Evolutionary conservation across 495 filamentous ascomycete species (phyloP).

Genomic region (Extremus antarcticus): DNA sequence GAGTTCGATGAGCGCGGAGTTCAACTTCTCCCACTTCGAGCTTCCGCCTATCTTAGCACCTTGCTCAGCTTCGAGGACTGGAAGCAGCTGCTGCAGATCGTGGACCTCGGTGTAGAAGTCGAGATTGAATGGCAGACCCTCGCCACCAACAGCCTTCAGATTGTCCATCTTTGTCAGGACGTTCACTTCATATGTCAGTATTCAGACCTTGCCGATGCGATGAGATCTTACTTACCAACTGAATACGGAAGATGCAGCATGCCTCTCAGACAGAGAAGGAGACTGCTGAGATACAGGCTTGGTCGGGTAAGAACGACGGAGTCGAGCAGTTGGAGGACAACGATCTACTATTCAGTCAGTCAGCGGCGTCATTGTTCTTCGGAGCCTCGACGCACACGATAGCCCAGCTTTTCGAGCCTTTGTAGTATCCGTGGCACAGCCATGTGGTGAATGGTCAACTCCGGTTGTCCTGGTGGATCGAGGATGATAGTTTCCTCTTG

Average conservation of each 20-base stretch:
- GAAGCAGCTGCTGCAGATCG: slow-evolving; percentile 73
- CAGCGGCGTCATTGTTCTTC: slow-evolving; percentile 6
- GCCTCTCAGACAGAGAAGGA: slow-evolving; percentile 81
- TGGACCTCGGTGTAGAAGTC: slow-evolving; percentile 98
- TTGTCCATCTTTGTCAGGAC: slow-evolving; percentile 97
- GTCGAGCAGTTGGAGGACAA: slow-evolving; percentile 82
- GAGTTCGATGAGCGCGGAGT: slow-evolving; percentile 74
- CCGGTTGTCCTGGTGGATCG: slow-evolving; percentile 93
- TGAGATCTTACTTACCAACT: slow-evolving; percentile 36
- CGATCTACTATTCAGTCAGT: slow-evolving; percentile 48
- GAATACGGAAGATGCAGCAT: slow-evolving; percentile 95
- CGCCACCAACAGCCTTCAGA: slow-evolving; percentile 51
- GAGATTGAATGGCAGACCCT: slow-evolving; percentile 79
- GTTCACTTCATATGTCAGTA: slow-evolving; percentile 43
- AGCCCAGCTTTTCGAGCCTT: slow-evolving; percentile 79
- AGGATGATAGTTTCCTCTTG: slow-evolving; percentile 87
- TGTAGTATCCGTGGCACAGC: slow-evolving; percentile 86
- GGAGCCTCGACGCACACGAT: slow-evolving; percentile 53
- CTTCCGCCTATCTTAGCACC: slow-evolving; percentile 6
- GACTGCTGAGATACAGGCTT: slow-evolving; percentile 85
- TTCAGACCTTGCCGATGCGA: not conserved
- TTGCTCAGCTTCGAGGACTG: slow-evolving; percentile 52
- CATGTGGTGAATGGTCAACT: slow-evolving; percentile 88
- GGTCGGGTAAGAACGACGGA: slow-evolving; percentile 84
- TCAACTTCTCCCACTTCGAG: slow-evolving; percentile 66